Conservation (phyloP, 805 yeast genomes). For the Candida anglica region DNA sequence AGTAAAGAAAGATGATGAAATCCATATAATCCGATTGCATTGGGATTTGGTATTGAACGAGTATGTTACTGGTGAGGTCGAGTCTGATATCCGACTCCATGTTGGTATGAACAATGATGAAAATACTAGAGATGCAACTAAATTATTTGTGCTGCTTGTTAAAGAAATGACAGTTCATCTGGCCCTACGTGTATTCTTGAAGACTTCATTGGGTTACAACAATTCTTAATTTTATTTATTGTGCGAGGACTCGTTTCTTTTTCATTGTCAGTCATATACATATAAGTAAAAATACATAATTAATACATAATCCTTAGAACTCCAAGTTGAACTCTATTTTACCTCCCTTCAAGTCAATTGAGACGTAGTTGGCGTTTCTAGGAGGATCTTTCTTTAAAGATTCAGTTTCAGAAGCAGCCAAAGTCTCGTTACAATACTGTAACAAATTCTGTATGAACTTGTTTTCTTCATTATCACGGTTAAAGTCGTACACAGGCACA, state of each 20-base stretch:
- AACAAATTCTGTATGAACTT: conserved; percentile 22
- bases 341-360: conserved; percentile 2
- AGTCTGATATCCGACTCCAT: conserved; percentile 12
- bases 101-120: conserved; percentile 1
- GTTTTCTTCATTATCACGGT: conserved; percentile 27
- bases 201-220: too few species aligned
- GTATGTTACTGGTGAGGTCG: conserved; percentile 19
- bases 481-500: conserved; percentile 31
- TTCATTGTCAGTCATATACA: too few species aligned
- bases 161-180: too few species aligned
- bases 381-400: not conserved
- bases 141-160: too few species aligned
- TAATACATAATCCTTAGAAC: not conserved
- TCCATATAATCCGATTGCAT: too few species aligned
- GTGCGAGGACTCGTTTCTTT: too few species aligned
- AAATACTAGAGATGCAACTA: too few species aligned
- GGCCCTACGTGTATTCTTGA: conserved; percentile 1
- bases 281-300: too few species aligned
- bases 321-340: conserved; percentile 2
- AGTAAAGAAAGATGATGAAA: too few species aligned
- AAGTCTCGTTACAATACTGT: conserved; percentile 22
- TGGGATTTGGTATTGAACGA: conserved; percentile 24
- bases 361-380: not conserved
- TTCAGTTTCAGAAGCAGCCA: not conserved
- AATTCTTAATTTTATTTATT: too few species aligned